phyloP scores from a whole-genome alignment of 2,329 filamentous ascomycete species.

The Colletotrichum brevisporum region DNA sequence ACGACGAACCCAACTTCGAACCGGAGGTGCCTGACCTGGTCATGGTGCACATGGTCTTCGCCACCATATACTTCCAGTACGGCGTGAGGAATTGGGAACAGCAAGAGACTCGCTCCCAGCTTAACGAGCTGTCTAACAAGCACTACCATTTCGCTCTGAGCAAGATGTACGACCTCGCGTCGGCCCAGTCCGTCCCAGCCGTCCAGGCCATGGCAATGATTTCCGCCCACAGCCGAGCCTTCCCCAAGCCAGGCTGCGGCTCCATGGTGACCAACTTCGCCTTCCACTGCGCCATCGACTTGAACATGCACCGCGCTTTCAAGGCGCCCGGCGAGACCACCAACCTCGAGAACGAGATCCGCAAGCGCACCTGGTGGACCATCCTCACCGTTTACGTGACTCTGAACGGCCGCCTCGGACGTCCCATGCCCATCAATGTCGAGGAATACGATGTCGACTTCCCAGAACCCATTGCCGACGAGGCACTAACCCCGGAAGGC shows the following conservation, averaged over 20 bases:
- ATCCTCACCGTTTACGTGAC: conserved; percentile 76
- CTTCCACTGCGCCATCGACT: conserved; percentile 78
- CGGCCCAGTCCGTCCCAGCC: conserved; percentile 73
- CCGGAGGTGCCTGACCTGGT: conserved; percentile 76
- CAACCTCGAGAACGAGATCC: conserved; percentile 79
- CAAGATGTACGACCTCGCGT: conserved; percentile 76
- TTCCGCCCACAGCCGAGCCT: conserved; percentile 79
- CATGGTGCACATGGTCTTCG: conserved; percentile 83
- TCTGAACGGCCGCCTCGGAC: conserved; percentile 82
- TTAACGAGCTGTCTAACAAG: conserved; percentile 77
- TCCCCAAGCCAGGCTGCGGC: conserved; percentile 84
- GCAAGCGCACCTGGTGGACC: conserved; percentile 84
- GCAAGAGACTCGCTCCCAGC: conserved; percentile 64
- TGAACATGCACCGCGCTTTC: conserved; percentile 81
- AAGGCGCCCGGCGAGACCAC: conserved; percentile 63
- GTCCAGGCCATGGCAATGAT: conserved; percentile 83
- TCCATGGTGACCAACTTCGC: conserved; percentile 77
- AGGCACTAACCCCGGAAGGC: conserved; percentile 75
- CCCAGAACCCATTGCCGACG: conserved; percentile 79
- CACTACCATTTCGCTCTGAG: conserved; percentile 84
- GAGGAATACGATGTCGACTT: conserved; percentile 86
- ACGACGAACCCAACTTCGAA: conserved; percentile 76
- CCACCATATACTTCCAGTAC: conserved; percentile 83
- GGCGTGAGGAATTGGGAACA: conserved; percentile 77
- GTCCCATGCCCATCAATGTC: conserved; percentile 80